Evolutionary conservation across 2,329 filamentous ascomycete species (phyloP).

Genomic region (Elsinoe perseae): DNA sequence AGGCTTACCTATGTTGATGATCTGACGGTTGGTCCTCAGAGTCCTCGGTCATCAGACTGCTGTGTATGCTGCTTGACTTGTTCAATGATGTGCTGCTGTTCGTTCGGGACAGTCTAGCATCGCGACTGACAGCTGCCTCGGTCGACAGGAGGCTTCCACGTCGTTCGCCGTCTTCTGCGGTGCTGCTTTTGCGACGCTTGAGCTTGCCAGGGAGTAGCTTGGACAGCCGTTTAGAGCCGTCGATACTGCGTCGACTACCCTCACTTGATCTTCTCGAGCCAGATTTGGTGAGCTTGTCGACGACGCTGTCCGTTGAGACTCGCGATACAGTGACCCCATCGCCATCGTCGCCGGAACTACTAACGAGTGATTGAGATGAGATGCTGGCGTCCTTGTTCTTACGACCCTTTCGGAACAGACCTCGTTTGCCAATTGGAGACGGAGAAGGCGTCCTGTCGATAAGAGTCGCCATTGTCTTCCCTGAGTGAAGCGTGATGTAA

Average conservation of each 20-base stretch:
- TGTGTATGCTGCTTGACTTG: slow-evolving; percentile 35
- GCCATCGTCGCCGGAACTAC: slow-evolving; percentile 23
- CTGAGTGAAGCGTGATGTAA: background rate
- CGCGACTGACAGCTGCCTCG: slow-evolving; percentile 1
- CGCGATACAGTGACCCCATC: slow-evolving; percentile 24
- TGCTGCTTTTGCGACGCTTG: slow-evolving; percentile 32
- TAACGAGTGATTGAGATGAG: slow-evolving; percentile 27
- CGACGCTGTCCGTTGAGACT: slow-evolving; percentile 32
- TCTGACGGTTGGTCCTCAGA: slow-evolving; percentile 33
- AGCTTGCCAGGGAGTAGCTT: slow-evolving; percentile 45
- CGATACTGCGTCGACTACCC: slow-evolving; percentile 32
- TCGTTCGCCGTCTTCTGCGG: slow-evolving; percentile 15
- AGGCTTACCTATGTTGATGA: slow-evolving; percentile 37
- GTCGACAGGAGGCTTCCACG: slow-evolving; percentile 11
- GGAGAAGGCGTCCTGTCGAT: slow-evolving; percentile 15
- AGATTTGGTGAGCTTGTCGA: slow-evolving; percentile 33
- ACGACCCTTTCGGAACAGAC: slow-evolving; percentile 24
- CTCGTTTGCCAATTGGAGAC: slow-evolving; percentile 23
- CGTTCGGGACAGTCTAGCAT: slow-evolving; percentile 1
- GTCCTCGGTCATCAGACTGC: slow-evolving; percentile 45
- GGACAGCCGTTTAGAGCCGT: slow-evolving; percentile 43
- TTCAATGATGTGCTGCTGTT: slow-evolving; percentile 13
- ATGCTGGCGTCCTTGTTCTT: slow-evolving; percentile 24
- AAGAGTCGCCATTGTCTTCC: background rate
- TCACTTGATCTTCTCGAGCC: slow-evolving; percentile 34